Base-by-base conservation (phyloP, 1,139 yeast genomes). In the Martiniozyma asiatica region DNA sequence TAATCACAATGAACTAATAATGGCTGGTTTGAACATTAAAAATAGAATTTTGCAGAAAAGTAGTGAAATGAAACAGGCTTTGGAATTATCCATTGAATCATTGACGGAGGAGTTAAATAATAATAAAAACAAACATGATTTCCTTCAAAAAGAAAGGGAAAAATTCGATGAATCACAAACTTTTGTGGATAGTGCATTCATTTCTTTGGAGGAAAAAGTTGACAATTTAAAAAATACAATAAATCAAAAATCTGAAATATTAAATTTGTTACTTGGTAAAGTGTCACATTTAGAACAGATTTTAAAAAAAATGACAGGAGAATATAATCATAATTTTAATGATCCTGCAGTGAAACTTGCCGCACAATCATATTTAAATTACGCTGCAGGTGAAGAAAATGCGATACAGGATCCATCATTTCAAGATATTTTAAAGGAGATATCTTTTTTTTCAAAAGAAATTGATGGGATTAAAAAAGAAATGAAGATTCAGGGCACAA, bases 321-420 rank as follows among this genome's bases (percentile, higher is more conserved):
- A 74, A 33, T 82, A 82, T 50, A 84, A 87, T 48, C 95, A 93
- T 22, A 85, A 85, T 50, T 84, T 81, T 58, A 87, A 85, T 49
- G 96, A 87, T 53, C 71, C 74, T 5, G 93, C 87, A 0, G 96
- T 87, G 13, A 82, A 82, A 48, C 66, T 61, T 8, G 76, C 93
- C 0, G 76, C 82, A 13, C 59, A 65, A 26, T 52, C 63, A 0
- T 85, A 63, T 55, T 76, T 73, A 35, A 68, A 73, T 35, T 73
- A 68, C 41, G 44, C 53, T 6, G 64, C 68, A 8, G 65, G 63
- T 38, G 54, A 54, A 14, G 17, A 11, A 12, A 17, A 20, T n/a
- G n/a, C n/a, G n/a, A n/a, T n/a, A n/a, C n/a, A n/a, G n/a, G n/a
- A n/a, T n/a, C n/a, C n/a, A n/a, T n/a, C n/a, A n/a, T n/a, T n/a